Evolutionary conservation across 73 alveolate genomes (phyloP).

Genomic region (Tetrahymena borealis): DNA sequence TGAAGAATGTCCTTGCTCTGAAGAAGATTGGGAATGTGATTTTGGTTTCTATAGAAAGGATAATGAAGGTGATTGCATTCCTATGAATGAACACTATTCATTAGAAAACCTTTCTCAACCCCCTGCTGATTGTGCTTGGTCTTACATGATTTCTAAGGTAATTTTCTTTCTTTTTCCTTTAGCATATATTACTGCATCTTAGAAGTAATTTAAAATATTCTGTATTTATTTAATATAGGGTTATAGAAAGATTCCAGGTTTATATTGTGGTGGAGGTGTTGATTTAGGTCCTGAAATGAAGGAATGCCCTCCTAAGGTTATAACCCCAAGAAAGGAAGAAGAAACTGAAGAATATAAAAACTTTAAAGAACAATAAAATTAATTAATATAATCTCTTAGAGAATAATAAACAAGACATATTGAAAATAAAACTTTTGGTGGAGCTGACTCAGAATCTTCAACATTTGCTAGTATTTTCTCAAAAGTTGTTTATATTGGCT

Average conservation of each 20-base stretch:
- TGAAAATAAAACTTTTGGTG: not conserved
- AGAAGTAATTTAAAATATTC: constrained; percentile 11
- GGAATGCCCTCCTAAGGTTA: not conserved
- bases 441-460: not conserved
- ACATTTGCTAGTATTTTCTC: not conserved
- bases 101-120: constrained; percentile 45
- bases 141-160: constrained; percentile 11
- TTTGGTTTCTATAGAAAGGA: constrained; percentile 60
- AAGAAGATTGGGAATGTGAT: constrained; percentile 88
- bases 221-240: constrained; percentile 58
- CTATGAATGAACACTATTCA: constrained; percentile 20
- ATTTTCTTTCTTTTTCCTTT: not conserved
- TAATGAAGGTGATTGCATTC: constrained; percentile 46
- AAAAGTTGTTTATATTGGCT: not conserved
- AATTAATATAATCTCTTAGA: too few relatives aligned
- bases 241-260: constrained; percentile 79
- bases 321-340: not conserved
- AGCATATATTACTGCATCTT: too few relatives aligned
- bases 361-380: not conserved
- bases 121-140: constrained; percentile 51
- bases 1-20: constrained; percentile 77
- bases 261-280: constrained; percentile 67
- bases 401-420: not conserved
- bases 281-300: not conserved
- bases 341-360: not conserved